A percentile compares a stretch with the other conserved stretches of the same genome.
Evolutionary conservation across 768 basidiomycete species (phyloP).

Genomic region (Pholiota conissans): DNA sequence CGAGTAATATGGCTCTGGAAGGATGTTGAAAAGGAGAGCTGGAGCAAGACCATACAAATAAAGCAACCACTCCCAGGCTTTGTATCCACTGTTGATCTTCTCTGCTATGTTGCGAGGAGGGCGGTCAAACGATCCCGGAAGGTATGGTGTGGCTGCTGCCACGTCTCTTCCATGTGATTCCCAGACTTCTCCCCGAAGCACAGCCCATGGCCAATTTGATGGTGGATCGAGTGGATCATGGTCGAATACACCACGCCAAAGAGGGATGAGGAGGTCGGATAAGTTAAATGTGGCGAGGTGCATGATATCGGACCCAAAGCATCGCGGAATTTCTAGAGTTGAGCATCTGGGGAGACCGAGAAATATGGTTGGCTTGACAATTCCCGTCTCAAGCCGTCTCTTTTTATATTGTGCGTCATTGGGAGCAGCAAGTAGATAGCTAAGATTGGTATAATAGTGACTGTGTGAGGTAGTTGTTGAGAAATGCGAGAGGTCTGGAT

Average conservation of each 20-base stretch:
- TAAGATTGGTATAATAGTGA: no score
- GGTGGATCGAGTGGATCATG: background rate
- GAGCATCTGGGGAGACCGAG: background rate
- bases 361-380: background rate
- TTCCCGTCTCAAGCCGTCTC: background rate
- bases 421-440: no score
- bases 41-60: no score
- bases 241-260: background rate
- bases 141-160: conserved; percentile 16
- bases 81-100: conserved; percentile 31
- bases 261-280: background rate
- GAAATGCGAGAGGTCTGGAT: background rate
- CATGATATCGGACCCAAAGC: background rate
- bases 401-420: background rate
- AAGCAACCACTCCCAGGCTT: no score
- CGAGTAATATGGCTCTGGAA: no score
- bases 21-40: no score
- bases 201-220: conserved; percentile 28
- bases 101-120: conserved; percentile 23
- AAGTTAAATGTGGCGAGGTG: background rate
- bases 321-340: no score
- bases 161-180: conserved; percentile 26
- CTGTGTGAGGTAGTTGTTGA: no score
- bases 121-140: conserved; percentile 17
- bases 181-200: conserved; percentile 21